Conservation (phyloP, 169 alveolate species). For the Plasmodium ovale region DNA sequence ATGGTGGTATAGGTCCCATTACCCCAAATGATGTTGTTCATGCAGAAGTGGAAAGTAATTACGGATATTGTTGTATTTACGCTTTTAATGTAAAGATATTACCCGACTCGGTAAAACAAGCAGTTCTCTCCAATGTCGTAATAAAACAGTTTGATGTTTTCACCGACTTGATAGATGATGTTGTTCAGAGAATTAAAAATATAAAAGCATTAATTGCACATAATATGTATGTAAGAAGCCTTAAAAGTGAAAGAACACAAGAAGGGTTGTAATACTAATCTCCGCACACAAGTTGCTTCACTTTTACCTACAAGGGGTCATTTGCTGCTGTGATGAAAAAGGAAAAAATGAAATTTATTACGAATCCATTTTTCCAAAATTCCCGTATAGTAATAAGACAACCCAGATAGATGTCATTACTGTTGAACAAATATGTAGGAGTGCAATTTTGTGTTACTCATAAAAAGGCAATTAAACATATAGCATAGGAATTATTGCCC, state of each 20-base stretch:
- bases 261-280: constrained; percentile 45
- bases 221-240: constrained; percentile 75
- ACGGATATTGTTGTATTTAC: constrained; percentile 87
- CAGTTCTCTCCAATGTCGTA: constrained; percentile 84
- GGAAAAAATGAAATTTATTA: no score
- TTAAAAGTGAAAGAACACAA: constrained; percentile 67
- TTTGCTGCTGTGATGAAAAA: no score
- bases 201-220: constrained; percentile 65
- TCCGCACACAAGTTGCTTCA: neutral
- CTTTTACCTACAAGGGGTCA: no score
- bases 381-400: no score
- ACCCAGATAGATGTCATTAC: no score
- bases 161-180: constrained; percentile 88
- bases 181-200: constrained; percentile 78
- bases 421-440: no score
- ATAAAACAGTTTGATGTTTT: constrained; percentile 86
- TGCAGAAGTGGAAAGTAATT: constrained; percentile 89
- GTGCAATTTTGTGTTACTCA: no score
- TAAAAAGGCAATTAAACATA: no score
- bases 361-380: no score
- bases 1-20: constrained; percentile 92
- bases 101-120: constrained; percentile 88
- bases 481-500: no score
- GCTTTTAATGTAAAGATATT: constrained; percentile 88
- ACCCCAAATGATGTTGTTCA: constrained; percentile 89